These are phyloP conservation scores for Fusarium floridanum DNA, from an alignment of 2,329 filamentous ascomycete species.

Conservation along the genomic window DNA sequence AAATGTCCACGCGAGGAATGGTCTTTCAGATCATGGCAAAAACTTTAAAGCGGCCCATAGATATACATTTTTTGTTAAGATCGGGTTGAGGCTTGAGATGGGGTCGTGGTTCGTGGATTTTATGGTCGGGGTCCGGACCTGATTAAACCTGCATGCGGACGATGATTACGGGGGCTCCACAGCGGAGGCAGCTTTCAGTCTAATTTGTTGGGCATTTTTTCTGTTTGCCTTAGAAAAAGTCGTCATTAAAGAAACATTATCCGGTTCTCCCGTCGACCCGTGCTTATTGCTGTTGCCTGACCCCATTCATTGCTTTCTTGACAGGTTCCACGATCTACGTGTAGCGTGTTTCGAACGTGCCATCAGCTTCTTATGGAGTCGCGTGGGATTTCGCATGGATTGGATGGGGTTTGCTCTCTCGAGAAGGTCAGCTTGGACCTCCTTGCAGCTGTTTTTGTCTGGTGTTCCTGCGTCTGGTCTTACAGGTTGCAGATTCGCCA, in stretches of 20 bases:
- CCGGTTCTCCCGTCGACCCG: neutral
- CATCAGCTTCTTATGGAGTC: neutral
- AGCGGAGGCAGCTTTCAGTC: neutral
- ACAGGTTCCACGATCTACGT: slow-evolving; percentile 12
- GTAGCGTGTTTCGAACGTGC: slow-evolving; percentile 7
- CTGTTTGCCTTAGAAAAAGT: neutral
- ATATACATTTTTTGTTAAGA: too few relatives aligned
- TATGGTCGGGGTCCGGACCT: neutral
- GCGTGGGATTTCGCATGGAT: neutral
- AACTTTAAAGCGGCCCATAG: neutral
- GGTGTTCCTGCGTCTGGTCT: neutral
- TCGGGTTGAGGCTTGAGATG: too few relatives aligned
- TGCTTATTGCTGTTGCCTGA: neutral
- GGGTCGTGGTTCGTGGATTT: too few relatives aligned
- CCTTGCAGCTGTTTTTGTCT: neutral
- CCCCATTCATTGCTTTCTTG: neutral
- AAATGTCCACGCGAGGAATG: neutral
- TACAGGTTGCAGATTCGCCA: neutral
- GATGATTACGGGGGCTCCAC: slow-evolving; percentile 3
- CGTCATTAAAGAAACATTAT: neutral
- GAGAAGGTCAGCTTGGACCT: neutral
- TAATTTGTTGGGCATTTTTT: slow-evolving; percentile 5
- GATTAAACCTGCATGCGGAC: slow-evolving; percentile 9
- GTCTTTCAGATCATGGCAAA: neutral
- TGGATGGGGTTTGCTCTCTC: neutral